Conservation (phyloP, 2,329 filamentous ascomycete genomes). For the Trichoderma arundinaceum region DNA sequence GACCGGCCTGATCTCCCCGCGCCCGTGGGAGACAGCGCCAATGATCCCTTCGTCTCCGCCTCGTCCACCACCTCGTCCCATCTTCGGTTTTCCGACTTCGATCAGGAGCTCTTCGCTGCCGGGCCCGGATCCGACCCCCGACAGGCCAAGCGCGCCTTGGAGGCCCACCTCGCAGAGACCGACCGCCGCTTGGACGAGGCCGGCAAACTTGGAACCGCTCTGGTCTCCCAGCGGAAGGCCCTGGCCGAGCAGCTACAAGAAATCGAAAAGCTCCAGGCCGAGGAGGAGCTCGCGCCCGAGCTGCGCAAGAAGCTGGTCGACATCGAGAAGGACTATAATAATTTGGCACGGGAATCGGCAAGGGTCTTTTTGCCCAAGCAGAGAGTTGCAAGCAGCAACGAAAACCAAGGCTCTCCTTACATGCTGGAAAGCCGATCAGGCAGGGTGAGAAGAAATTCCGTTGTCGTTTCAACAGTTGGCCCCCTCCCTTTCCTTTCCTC, state of each 20-base stretch:
- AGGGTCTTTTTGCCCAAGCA: conserved; percentile 87
- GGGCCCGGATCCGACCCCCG: conserved; percentile 79
- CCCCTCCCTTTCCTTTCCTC: background rate
- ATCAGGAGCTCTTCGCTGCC: conserved; percentile 77
- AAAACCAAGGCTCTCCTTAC: conserved; percentile 60
- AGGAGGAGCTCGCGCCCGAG: conserved; percentile 81
- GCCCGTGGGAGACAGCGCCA: conserved; percentile 42
- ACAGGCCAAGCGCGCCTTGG: conserved; percentile 85
- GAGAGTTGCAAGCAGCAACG: conserved; percentile 75
- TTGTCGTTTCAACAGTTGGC: background rate
- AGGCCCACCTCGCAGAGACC: conserved; percentile 91
- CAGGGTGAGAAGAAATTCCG: conserved; percentile 52
- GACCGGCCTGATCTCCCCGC: conserved; percentile 51
- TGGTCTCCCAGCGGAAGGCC: conserved; percentile 85
- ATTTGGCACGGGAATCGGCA: conserved; percentile 87
- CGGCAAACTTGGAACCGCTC: conserved; percentile 82
- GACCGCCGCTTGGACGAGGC: conserved; percentile 90
- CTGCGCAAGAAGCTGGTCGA: conserved; percentile 82
- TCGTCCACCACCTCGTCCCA: conserved; percentile 49
- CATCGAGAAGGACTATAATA: conserved; percentile 93
- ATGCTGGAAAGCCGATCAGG: conserved; percentile 58
- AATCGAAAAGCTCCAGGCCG: conserved; percentile 76
- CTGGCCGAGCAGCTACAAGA: conserved; percentile 82
- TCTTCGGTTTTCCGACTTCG: conserved; percentile 82
- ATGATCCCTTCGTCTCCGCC: conserved; percentile 64